Base-by-base conservation (phyloP, 352 stramenopile species). In the Thraustochytrium sp. region DNA sequence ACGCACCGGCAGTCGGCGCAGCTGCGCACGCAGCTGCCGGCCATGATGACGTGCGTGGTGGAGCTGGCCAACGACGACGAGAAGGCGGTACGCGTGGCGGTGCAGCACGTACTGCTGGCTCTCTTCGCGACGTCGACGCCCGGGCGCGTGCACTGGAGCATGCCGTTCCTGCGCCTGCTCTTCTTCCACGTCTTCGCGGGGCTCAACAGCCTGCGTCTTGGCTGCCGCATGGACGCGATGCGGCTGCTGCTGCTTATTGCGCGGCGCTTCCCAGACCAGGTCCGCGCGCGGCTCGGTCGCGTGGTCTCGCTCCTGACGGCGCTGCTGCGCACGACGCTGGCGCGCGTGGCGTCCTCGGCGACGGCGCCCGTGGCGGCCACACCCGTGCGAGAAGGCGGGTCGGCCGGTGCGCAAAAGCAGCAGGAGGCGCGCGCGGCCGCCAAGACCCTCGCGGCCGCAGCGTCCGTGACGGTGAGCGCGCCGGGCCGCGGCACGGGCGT, bases 1-100 rank as follows among this genome's bases (percentile, higher is more conserved):
- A n/a, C 42, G 13, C 21, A 65, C 38, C 9, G 51, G 21, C 11
- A 11, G 1, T 46, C 23, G 1, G 51, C 48, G 23, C 48, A 80
- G 40, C n/a, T 80, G 53, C 48, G 40, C n/a, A 64, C 44, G 9
- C 68, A 80, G 31, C 68, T 80, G 1, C 34, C 68, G 13, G 46
- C 53, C 46, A 63, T 80, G 16, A 64, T 80, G 31, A 64, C 48
- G 9, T 63, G 44, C 26, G 68, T 72, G 9, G 40, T 80, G 8
- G 68, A 80, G 29, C 44, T 80, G 3, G 44, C 46, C 68, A 80
- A 80, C 34, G 68, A 80, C 51, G 68, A 80, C 23, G 68, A 80
- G 11, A 80, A 80, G 51, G 13, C 48, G 11, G 68, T 80, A 9
- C 68, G 68, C 49, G 44, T 63, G 18, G 68, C 68, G 5, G 46